phyloP scores from a whole-genome alignment of 495 filamentous ascomycete genomes.

The Penicillium angulare region DNA sequence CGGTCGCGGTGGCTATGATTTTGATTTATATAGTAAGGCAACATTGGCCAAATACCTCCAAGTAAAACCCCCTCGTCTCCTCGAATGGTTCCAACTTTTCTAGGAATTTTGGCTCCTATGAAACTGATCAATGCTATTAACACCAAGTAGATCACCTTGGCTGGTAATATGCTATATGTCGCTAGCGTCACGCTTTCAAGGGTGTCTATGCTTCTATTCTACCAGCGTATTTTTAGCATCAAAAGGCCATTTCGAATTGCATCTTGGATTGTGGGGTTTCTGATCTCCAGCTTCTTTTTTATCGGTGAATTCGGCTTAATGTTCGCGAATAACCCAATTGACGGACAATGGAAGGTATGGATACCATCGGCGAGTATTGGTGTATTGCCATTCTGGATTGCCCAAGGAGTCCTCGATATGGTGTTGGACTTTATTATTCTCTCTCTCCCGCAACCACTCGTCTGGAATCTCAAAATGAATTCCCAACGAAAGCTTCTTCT shows the following conservation, averaged over 20 bases:
- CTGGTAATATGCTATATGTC: neutral
- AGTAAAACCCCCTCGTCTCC: too few relatives aligned
- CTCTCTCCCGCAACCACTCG: neutral
- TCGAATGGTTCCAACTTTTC: too few relatives aligned
- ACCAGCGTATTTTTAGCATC: neutral
- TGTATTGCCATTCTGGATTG: neutral
- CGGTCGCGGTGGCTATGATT: neutral
- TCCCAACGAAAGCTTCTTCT: neutral
- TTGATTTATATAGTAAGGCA: neutral
- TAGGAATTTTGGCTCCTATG: neutral
- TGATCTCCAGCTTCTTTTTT: neutral
- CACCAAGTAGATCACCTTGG: neutral
- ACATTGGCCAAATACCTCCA: neutral
- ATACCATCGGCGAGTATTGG: neutral
- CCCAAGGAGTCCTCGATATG: neutral
- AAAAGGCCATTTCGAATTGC: neutral
- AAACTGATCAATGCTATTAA: neutral
- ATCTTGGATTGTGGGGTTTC: neutral
- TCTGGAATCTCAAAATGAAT: neutral
- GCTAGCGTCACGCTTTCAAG: neutral
- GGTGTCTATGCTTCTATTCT: neutral
- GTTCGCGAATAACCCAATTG: neutral
- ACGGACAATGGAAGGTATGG: neutral
- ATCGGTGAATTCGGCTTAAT: neutral
- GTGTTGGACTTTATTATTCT: neutral